phyloP scores from a whole-genome alignment of 108 stramenopile genomes.

The Nitzschia sp. region DNA sequence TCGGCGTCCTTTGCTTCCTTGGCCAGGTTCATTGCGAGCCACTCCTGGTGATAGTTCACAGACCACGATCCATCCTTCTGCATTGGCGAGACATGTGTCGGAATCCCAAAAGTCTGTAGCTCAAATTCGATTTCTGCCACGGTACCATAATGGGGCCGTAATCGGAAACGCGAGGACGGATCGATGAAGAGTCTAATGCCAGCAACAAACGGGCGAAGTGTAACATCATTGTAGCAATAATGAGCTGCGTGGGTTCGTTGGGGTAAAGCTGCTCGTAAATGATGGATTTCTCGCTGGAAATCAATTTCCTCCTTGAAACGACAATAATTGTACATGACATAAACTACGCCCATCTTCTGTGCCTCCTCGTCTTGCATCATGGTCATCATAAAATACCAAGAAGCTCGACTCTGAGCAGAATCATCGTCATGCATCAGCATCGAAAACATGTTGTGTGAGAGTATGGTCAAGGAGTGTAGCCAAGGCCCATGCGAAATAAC shows the following conservation, averaged over 20 bases:
- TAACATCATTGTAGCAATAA: slow-evolving; percentile 25
- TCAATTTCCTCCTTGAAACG: neutral
- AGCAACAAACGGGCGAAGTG: slow-evolving; percentile 4
- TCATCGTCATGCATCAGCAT: no score
- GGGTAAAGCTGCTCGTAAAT: slow-evolving; percentile 1
- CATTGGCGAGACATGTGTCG: neutral
- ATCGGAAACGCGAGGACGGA: neutral
- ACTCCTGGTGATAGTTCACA: slow-evolving; percentile 12
- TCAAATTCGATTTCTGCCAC: slow-evolving; percentile 17
- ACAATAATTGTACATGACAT: slow-evolving; percentile 14
- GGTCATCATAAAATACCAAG: slow-evolving; percentile 6
- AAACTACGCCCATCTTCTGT: slow-evolving; percentile 14
- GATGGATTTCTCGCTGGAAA: neutral
- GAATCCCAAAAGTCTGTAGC: slow-evolving; percentile 36
- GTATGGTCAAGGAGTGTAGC: no score
- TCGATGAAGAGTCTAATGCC: slow-evolving; percentile 1
- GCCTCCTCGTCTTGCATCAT: slow-evolving; percentile 6
- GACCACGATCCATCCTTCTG: slow-evolving; percentile 9
- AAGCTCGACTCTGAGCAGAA: neutral
- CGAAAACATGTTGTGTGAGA: no score
- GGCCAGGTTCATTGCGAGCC: neutral
- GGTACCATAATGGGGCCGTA: slow-evolving; percentile 18
- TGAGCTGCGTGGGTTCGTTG: slow-evolving; percentile 12
- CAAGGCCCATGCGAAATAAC: no score
- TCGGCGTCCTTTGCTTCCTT: slow-evolving; percentile 5